Evolutionary conservation across 2,329 filamentous ascomycete genomes (phyloP).

Genomic region (Ciborinia camelliae): DNA sequence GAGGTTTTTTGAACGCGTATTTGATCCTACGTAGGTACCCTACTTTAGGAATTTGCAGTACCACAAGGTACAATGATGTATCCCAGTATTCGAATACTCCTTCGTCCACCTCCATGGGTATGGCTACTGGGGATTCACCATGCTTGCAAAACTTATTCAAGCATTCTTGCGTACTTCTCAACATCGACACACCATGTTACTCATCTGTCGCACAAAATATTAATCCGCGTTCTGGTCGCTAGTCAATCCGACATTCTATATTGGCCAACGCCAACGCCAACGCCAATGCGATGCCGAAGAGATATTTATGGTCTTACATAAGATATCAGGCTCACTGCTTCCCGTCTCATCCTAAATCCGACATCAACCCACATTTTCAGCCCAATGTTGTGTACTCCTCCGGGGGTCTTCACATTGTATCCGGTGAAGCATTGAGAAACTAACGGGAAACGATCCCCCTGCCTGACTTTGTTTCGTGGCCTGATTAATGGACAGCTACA

Average conservation of each 20-base stretch:
- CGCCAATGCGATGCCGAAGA: background rate
- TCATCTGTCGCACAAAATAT: background rate
- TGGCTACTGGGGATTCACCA: no score
- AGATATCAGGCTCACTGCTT: background rate
- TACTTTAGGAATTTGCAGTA: background rate
- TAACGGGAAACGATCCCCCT: background rate
- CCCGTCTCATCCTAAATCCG: background rate
- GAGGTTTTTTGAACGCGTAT: background rate
- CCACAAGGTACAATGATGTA: background rate
- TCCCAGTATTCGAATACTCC: background rate
- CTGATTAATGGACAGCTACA: background rate
- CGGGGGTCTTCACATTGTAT: background rate
- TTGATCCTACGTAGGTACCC: background rate
- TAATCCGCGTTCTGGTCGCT: background rate
- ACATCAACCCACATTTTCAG: background rate
- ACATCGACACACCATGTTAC: background rate
- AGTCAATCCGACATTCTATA: background rate
- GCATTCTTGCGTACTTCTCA: background rate
- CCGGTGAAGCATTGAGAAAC: background rate
- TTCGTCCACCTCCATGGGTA: background rate
- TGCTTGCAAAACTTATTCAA: background rate
- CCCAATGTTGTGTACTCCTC: background rate
- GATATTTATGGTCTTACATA: background rate
- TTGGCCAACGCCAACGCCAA: background rate
- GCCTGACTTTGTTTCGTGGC: background rate